Conservation (phyloP, 2,329 filamentous ascomycete genomes). For the Colletotrichum musae region DNA sequence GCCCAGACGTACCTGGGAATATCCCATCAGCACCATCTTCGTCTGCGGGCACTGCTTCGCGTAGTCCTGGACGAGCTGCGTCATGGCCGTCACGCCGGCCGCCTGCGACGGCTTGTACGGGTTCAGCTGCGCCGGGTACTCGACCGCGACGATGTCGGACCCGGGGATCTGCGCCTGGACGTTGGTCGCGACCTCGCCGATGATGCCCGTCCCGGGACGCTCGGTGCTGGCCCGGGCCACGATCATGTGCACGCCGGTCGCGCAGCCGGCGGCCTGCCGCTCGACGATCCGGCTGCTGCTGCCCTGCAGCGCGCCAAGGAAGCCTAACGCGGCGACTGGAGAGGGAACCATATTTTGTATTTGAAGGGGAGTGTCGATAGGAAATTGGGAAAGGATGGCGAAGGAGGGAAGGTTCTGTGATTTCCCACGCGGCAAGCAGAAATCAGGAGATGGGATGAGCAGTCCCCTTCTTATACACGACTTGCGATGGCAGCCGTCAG, state of each 20-base stretch:
- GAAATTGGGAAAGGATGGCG: not conserved
- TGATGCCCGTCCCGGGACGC: constrained; percentile 50
- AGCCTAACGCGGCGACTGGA: constrained; percentile 29
- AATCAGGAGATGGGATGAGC: constrained; percentile 15
- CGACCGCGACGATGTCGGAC: constrained; percentile 51
- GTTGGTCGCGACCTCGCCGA: constrained; percentile 50
- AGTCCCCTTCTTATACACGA: constrained; percentile 25
- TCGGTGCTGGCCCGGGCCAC: constrained; percentile 57
- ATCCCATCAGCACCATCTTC: constrained; percentile 58
- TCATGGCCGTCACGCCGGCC: constrained; percentile 51
- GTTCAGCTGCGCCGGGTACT: constrained; percentile 55
- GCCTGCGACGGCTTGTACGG: constrained; percentile 52
- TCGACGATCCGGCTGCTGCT: not conserved
- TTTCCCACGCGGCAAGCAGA: not conserved
- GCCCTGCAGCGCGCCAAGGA: constrained; percentile 28
- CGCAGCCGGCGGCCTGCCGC: constrained; percentile 45
- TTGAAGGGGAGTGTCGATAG: not conserved
- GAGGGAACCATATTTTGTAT: constrained; percentile 26
- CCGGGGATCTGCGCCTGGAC: constrained; percentile 51
- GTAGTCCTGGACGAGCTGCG: constrained; percentile 51
- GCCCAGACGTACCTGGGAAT: constrained; percentile 54
- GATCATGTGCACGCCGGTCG: constrained; percentile 56
- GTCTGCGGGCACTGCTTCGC: constrained; percentile 52
- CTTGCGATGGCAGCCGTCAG: constrained; percentile 34
- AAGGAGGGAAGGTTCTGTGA: constrained; percentile 2